Base-by-base conservation (phyloP, 1,284 basidiomycete species). In the Fomitopsis palustris region DNA sequence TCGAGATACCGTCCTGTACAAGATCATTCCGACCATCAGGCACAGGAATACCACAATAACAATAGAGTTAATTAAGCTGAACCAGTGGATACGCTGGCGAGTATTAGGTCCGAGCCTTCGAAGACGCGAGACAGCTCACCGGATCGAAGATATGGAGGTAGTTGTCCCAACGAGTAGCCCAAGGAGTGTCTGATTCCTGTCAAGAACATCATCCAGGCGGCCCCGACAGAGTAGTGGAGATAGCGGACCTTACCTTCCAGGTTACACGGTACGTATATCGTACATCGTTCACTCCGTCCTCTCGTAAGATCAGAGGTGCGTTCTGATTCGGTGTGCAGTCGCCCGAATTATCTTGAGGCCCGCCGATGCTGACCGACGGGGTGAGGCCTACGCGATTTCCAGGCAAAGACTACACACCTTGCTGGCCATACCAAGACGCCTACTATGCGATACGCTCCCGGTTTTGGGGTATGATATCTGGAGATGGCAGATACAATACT, bases 91-190 rank as follows among this genome's bases (percentile, higher is more conserved):
- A 55, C 83, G 83, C 64, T 74, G 12, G 35, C 10, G 16, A 14
- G 35, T n/a, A 62, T 25, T 61, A 17, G n/a, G 49, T 8, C 60
- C 16, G n/a, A 16, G 35, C 19, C 29, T 21, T 10, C 9, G n/a
- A 17, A 35, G 21, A 31, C 12, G 27, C 27, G 16, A 51, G 31
- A 52, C 10, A 29, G 31, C 71, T 57, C 35, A 73, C 70, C 38
- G 87, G 88, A 66, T 91, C 88, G 64, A 90, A 87, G 55, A 91
- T 87, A 63, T 90, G 88, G 14, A 96, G 81, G 71, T 99, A 98
- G 67, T 91, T 92, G 72, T 99, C 96, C 96, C 96, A 98, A 55
- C 96, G 83, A 1, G 94, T 96, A 6, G 94, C 93, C 93, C 93
- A 96, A 51, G 92, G 90, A 1, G 92, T 92, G 60, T 86, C 81